A percentile compares a stretch with the other conserved stretches of the same genome.
Conservation (phyloP, 306 rosid genomes). For the Crotalaria pallida region DNA sequence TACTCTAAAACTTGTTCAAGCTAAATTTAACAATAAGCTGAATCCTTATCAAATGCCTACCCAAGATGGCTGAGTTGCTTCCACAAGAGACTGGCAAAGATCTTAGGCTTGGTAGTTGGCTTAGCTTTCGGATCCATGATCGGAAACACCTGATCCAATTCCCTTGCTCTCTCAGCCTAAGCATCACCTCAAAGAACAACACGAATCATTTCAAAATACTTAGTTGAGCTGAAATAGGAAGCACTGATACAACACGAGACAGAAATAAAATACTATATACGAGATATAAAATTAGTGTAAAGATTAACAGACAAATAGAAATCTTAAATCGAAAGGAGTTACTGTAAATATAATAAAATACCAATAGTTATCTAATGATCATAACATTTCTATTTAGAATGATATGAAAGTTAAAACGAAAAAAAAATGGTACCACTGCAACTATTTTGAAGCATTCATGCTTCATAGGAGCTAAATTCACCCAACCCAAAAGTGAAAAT, state of each 20-base stretch:
- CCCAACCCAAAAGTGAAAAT: not conserved
- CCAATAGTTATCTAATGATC: no score
- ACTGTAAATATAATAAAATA: no score
- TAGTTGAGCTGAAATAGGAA: not conserved
- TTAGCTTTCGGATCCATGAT: conserved; percentile 67
- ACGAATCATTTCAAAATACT: not conserved
- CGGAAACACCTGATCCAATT: conserved; percentile 66
- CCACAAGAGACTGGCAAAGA: conserved; percentile 76
- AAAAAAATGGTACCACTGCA: no score
- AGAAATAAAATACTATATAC: no score
- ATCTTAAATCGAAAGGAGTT: no score
- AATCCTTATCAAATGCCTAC: no score
- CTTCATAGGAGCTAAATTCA: not conserved
- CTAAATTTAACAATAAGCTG: no score
- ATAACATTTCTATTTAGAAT: no score
- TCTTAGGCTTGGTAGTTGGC: conserved; percentile 67
- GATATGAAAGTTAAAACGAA: no score
- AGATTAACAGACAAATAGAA: no score
- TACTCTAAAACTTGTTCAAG: not conserved
- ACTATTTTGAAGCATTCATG: not conserved
- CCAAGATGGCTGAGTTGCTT: conserved; percentile 93
- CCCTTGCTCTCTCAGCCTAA: conserved; percentile 50
- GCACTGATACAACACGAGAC: no score
- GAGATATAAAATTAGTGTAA: no score
- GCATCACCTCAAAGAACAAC: not conserved